Evolutionary conservation across 1,284 basidiomycete species (phyloP).

Genomic region (Leccinum pachyderme): DNA sequence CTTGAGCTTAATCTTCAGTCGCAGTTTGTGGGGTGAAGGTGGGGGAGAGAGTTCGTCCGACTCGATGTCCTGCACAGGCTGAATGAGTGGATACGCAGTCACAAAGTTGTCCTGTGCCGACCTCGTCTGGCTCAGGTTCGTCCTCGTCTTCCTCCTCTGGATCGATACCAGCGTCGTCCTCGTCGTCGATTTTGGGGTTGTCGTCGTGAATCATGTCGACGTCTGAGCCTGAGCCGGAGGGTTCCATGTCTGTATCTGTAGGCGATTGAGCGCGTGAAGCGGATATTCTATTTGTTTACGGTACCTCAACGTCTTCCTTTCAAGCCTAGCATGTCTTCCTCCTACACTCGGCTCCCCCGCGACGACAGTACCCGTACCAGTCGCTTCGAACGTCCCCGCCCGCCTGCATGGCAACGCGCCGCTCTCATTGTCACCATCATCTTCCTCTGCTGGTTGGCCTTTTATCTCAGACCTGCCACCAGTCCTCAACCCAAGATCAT

Average conservation of each 20-base stretch:
- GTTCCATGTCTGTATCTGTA: slow-evolving; percentile 23
- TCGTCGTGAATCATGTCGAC: slow-evolving; percentile 24
- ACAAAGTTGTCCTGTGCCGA: background rate
- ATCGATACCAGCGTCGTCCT: slow-evolving; percentile 22
- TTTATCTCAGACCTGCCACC: slow-evolving; percentile 31
- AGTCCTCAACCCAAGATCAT: slow-evolving; percentile 31
- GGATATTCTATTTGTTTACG: background rate
- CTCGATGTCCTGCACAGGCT: slow-evolving; percentile 27
- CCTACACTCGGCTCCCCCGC: background rate
- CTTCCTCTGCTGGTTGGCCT: slow-evolving; percentile 44
- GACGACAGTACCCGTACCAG: slow-evolving; percentile 11
- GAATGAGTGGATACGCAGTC: background rate
- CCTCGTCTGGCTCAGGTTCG: slow-evolving; percentile 23
- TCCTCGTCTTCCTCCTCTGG: slow-evolving; percentile 27
- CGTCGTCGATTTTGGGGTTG: slow-evolving; percentile 35
- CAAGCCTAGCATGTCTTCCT: background rate
- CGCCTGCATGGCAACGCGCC: slow-evolving; percentile 41
- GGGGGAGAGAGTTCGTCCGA: slow-evolving; percentile 38
- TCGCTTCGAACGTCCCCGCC: slow-evolving; percentile 39
- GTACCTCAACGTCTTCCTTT: slow-evolving; percentile 9
- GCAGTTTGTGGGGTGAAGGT: slow-evolving; percentile 34
- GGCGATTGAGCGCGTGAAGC: slow-evolving; percentile 6
- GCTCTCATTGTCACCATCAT: slow-evolving; percentile 39
- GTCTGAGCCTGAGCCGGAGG: slow-evolving; percentile 26
- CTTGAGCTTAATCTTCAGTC: slow-evolving; percentile 66